Conservation (phyloP, 306 rosid species). For the Cicer judaicum region DNA sequence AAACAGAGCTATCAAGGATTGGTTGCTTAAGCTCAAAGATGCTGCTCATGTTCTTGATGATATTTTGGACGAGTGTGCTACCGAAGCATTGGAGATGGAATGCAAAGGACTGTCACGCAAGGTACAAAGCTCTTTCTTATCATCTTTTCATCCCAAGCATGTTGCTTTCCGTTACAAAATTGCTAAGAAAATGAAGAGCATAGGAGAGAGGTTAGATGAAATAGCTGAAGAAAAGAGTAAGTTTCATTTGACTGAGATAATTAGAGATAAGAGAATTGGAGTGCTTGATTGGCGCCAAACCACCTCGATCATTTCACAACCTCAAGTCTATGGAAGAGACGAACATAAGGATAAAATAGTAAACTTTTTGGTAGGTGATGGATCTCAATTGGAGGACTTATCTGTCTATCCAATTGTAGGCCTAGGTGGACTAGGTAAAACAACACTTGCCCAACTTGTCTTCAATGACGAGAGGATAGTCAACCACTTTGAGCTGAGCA, state of each 20-base stretch:
- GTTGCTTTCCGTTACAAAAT: constrained; percentile 1
- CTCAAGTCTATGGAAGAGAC: constrained; percentile 32
- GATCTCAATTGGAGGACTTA: background rate
- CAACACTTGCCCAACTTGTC: constrained; percentile 19
- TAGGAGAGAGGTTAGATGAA: background rate
- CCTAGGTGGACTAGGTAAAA: constrained; percentile 39
- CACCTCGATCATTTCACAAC: background rate
- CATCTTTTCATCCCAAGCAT: constrained; percentile 15
- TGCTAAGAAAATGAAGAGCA: constrained; percentile 25
- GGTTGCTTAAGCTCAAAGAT: constrained; percentile 39
- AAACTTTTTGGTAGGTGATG: constrained; percentile 15
- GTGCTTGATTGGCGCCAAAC: constrained; percentile 39
- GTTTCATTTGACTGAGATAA: constrained; percentile 14
- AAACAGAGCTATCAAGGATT: constrained; percentile 1
- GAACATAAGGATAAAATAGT: constrained; percentile 11
- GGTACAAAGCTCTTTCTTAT: constrained; percentile 22
- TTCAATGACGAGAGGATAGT: constrained; percentile 23
- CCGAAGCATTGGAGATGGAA: background rate
- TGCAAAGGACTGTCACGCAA: background rate
- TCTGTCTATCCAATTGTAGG: constrained; percentile 21
- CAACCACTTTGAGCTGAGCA: constrained; percentile 27
- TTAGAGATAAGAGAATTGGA: background rate
- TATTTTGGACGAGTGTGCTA: constrained; percentile 42
- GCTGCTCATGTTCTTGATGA: constrained; percentile 37
- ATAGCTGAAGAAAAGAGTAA: constrained; percentile 24